phyloP scores from a whole-genome alignment of 192 early-diverging fungal genomes.

The Umbelopsis sp. region DNA sequence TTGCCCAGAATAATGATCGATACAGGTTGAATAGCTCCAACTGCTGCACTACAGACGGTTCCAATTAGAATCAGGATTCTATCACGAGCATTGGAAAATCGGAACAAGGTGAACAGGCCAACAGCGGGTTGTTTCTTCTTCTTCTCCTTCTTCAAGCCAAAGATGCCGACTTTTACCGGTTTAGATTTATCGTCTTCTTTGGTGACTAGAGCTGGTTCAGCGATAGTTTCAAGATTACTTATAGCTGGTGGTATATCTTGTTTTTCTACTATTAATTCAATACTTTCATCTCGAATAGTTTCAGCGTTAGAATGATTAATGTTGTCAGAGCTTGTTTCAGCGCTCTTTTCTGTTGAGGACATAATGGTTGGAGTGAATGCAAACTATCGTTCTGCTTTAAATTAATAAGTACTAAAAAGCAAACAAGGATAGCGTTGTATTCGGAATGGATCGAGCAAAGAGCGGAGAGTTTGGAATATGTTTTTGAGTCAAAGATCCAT shows the following conservation, averaged over 20 bases:
- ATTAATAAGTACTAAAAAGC: no score
- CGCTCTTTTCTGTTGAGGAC: neutral
- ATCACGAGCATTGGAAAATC: slow-evolving; percentile 51
- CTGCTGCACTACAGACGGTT: slow-evolving; percentile 21
- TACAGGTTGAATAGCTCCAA: slow-evolving; percentile 35
- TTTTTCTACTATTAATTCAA: neutral
- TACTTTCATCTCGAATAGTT: slow-evolving; percentile 4
- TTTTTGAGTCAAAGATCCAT: neutral
- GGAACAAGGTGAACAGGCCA: slow-evolving; percentile 62
- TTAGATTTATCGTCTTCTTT: neutral
- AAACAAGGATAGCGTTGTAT: no score
- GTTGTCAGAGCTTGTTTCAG: neutral
- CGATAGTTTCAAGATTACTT: neutral
- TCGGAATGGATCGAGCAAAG: neutral
- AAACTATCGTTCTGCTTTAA: neutral
- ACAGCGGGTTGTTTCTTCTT: slow-evolving; percentile 53
- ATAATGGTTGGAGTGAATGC: neutral
- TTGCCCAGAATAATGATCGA: slow-evolving; percentile 38
- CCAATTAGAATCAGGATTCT: slow-evolving; percentile 23
- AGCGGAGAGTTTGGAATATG: neutral
- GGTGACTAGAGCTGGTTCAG: neutral
- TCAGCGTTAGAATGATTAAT: slow-evolving; percentile 2
- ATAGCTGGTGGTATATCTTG: slow-evolving; percentile 4
- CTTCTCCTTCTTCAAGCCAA: slow-evolving; percentile 22
- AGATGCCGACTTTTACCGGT: neutral